These are phyloP conservation scores for Colletotrichum sp. DNA, from an alignment of 2,329 filamentous ascomycete species.

Conservation along the genomic window DNA sequence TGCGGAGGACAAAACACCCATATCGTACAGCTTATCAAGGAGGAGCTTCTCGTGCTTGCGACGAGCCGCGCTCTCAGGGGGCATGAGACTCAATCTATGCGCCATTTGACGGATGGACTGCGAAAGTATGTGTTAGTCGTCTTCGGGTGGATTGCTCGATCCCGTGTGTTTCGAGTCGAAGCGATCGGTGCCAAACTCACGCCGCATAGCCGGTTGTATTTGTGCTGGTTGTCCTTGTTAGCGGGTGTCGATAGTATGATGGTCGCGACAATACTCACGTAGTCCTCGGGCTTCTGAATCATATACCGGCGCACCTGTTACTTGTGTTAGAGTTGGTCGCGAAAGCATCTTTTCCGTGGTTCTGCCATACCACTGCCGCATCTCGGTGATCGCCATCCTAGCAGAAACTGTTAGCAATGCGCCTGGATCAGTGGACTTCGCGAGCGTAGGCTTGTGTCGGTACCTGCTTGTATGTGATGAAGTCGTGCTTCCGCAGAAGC, in stretches of 20 bases:
- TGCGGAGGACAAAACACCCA: conserved; percentile 80
- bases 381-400: conserved; percentile 64
- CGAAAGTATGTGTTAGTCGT: conserved; percentile 27
- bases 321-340: not conserved
- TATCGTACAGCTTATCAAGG: conserved; percentile 90
- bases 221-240: conserved; percentile 39
- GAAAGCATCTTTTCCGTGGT: not conserved
- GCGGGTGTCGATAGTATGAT: not conserved
- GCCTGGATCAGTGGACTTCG: not conserved
- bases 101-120: conserved; percentile 88
- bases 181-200: conserved; percentile 42
- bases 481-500: conserved; percentile 91
- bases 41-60: conserved; percentile 86
- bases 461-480: conserved; percentile 79
- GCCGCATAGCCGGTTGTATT: conserved; percentile 71
- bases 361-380: conserved; percentile 59
- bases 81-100: conserved; percentile 84
- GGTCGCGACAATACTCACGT: conserved; percentile 42
- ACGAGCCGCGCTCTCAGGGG: conserved; percentile 77
- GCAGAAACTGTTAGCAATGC: not conserved
- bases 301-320: conserved; percentile 65
- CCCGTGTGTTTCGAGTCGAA: not conserved
- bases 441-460: not conserved
- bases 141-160: not conserved
- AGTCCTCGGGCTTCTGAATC: conserved; percentile 89